Evolutionary conservation across 768 basidiomycete species (phyloP).

Genomic region (Pisolithus tinctorius): DNA sequence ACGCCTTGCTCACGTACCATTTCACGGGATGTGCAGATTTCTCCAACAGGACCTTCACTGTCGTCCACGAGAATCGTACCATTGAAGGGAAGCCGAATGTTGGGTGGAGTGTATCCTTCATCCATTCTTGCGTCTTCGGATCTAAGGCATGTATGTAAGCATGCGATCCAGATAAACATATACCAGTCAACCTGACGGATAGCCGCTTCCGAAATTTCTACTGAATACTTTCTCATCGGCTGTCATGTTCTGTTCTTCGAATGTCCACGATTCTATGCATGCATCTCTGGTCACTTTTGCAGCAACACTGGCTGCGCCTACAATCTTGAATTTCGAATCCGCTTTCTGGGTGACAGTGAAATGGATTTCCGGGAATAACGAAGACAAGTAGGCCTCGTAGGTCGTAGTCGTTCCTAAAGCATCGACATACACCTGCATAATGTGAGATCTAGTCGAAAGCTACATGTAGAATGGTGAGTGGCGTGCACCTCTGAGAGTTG

Average conservation of each 20-base stretch:
- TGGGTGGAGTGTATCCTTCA: constrained; percentile 67
- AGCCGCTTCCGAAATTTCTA: constrained; percentile 67
- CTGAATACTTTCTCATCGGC: neutral
- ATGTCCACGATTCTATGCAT: constrained; percentile 82
- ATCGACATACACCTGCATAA: constrained; percentile 82
- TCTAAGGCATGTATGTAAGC: constrained; percentile 38
- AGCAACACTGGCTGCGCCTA: constrained; percentile 95
- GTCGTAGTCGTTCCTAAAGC: constrained; percentile 83
- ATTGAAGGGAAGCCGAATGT: constrained; percentile 91
- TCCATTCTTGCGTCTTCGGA: constrained; percentile 88
- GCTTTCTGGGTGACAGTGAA: constrained; percentile 93
- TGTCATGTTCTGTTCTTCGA: constrained; percentile 46
- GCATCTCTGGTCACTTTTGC: constrained; percentile 95
- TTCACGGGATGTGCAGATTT: constrained; percentile 70
- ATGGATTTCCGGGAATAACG: constrained; percentile 71
- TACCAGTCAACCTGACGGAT: constrained; percentile 67
- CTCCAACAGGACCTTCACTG: constrained; percentile 79
- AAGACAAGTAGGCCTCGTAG: constrained; percentile 79
- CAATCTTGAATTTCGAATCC: constrained; percentile 94
- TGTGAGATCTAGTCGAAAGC: neutral
- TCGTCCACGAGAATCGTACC: constrained; percentile 94
- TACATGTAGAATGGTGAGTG: neutral
- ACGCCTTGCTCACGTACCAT: constrained; percentile 49
- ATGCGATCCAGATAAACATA: neutral
- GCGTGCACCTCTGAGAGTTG: constrained; percentile 63